Percentiles rank a stretch among this genome's conserved stretches.
phyloP scores from a whole-genome alignment of 2,329 filamentous ascomycete genomes.

The Alternaria brassicae region DNA sequence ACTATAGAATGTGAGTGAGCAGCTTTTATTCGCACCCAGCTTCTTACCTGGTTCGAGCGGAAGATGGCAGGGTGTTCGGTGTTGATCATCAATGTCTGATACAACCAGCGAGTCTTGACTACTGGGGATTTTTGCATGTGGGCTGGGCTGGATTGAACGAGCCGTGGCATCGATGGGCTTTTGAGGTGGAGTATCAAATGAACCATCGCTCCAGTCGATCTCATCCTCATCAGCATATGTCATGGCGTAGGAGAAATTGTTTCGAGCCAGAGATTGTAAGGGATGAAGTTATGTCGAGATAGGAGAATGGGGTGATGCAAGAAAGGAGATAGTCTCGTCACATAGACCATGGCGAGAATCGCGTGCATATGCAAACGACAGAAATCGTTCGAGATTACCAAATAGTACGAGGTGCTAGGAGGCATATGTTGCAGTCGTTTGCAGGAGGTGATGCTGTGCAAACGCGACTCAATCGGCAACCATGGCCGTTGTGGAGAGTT shows the following conservation, averaged over 20 bases:
- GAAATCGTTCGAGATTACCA: neutral
- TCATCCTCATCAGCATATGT: slow-evolving; percentile 27
- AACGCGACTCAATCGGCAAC: too few relatives aligned
- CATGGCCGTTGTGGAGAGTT: neutral
- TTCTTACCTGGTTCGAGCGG: slow-evolving; percentile 19
- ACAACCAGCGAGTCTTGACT: neutral
- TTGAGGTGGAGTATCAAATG: slow-evolving; percentile 11
- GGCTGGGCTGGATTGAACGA: neutral
- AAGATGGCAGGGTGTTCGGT: slow-evolving; percentile 1
- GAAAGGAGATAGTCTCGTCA: neutral
- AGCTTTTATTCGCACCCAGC: neutral
- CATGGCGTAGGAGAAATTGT: slow-evolving; percentile 11
- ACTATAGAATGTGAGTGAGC: neutral
- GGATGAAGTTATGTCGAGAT: neutral
- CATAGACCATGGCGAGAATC: neutral
- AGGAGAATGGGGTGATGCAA: neutral
- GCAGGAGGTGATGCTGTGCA: too few relatives aligned
- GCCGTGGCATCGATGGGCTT: neutral
- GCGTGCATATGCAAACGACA: neutral
- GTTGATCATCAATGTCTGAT: neutral
- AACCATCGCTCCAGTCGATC: slow-evolving; percentile 36
- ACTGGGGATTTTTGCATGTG: neutral
- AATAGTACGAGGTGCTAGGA: neutral
- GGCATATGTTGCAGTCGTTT: too few relatives aligned
- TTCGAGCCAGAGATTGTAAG: neutral